phyloP scores from a whole-genome alignment of 1,284 basidiomycete species.

The Ceratobasidium papillatum region DNA sequence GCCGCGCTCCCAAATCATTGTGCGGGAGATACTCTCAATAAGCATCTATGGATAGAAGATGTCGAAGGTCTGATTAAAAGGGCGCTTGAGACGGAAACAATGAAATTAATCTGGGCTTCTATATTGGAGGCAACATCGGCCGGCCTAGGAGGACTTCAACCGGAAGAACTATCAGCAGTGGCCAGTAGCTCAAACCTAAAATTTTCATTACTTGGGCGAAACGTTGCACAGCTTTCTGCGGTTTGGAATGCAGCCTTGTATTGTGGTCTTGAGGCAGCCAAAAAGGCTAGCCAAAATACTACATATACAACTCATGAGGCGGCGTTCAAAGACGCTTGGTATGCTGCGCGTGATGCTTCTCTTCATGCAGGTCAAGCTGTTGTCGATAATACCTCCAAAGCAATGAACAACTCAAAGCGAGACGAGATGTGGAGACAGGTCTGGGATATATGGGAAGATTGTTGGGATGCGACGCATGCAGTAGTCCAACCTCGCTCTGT shows the following conservation, averaged over 20 bases:
- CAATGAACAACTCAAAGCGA: neutral
- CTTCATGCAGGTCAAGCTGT: neutral
- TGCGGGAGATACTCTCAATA: neutral
- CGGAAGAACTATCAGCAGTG: neutral
- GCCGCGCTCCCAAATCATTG: neutral
- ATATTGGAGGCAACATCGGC: neutral
- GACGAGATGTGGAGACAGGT: conserved; percentile 6
- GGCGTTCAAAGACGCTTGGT: neutral
- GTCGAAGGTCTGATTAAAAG: no score
- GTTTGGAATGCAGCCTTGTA: neutral
- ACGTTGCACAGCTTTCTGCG: neutral
- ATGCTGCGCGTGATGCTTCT: neutral
- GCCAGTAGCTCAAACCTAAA: neutral
- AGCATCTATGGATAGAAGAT: neutral
- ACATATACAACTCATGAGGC: neutral
- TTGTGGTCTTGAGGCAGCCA: neutral
- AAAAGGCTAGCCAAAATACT: neutral
- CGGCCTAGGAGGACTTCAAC: neutral
- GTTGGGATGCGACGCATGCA: neutral
- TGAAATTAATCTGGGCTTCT: no score
- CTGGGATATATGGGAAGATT: conserved; percentile 4
- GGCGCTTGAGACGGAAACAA: no score
- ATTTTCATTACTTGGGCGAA: neutral
- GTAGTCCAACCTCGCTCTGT: neutral
- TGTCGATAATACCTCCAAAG: neutral